Evolutionary conservation across 345 rosid genomes (phyloP).

Genomic region (Citrus maxima): DNA sequence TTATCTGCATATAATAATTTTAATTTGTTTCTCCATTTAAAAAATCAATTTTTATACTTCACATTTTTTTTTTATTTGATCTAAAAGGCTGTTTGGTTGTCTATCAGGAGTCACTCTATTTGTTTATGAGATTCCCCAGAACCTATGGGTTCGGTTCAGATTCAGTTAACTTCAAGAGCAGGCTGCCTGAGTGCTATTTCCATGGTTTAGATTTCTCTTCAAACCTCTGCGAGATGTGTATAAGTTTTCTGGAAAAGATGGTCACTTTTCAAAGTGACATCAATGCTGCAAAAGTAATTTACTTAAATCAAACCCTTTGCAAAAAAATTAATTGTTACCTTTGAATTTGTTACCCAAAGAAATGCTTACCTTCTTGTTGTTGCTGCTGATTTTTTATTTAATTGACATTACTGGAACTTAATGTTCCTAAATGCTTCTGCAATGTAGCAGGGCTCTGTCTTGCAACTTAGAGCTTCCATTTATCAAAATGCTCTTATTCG

Average conservation of each 20-base stretch:
- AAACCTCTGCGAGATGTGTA: constrained; percentile 40
- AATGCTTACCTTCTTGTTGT: too few relatives aligned
- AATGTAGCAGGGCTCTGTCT: constrained; percentile 44
- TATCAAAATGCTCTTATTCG: constrained; percentile 57
- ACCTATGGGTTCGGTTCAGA: constrained; percentile 27
- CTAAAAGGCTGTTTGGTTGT: constrained; percentile 14
- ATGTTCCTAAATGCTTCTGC: constrained; percentile 9
- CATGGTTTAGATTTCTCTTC: constrained; percentile 34
- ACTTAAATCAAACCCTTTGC: not conserved
- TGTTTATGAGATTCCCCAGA: constrained; percentile 85
- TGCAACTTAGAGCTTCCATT: constrained; percentile 53
- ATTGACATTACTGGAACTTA: not conserved
- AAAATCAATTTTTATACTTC: not conserved
- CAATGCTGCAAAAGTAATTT: constrained; percentile 42
- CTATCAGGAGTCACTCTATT: constrained; percentile 64
- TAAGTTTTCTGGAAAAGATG: constrained; percentile 62
- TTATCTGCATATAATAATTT: not conserved
- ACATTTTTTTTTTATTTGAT: constrained; percentile 5
- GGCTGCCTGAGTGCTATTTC: constrained; percentile 35
- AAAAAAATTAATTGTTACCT: too few relatives aligned
- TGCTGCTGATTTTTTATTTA: not conserved
- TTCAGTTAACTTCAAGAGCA: constrained; percentile 23
- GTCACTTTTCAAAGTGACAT: constrained; percentile 41
- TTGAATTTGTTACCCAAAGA: too few relatives aligned
- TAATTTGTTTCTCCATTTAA: constrained; percentile 4